Evolutionary conservation across 2,329 filamentous ascomycete genomes (phyloP), one percentile per base, ranked within the genome.

Genomic region (Ophiocordyceps camponoti-leonardi): DNA sequence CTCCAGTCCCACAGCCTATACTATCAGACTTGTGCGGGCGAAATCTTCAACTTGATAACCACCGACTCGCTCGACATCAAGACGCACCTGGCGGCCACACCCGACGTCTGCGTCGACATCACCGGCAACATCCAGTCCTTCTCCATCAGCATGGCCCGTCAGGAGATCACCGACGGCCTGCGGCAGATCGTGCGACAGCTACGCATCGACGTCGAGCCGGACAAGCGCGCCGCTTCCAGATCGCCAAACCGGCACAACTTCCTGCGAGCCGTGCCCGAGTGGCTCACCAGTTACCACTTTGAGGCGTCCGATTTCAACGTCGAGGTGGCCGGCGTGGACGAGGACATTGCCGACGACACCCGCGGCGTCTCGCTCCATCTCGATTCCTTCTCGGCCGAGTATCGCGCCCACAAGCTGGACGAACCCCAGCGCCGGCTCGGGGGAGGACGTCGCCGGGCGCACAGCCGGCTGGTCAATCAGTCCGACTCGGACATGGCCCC

Each of bases 151-250:
- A 81, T 98, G 70, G 81, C 95, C 10, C 80, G 90, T 20, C 81
- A 86, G 6, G 92, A 98, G 57, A 94, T 98, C 48, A 92, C 82
- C 45, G 83, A 93, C 56, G 93, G 92, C 20, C 72, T 98, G 30
- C 84, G 85, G 22, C 86, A 96, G 59, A 95, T 98, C 50, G 78
- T 95, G 14, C 77, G 79, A 40, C 87, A 96, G 56, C 71, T 95
- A 45, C 77, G 81, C 41, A 77, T 77, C 28, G 78, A 84, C 49
- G 73, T 83, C 11, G 73, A 82, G 50, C 74, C 79, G 3, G 61
- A 62, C n/a, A 81, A 75, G 57, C 66, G 73, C 35, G 61, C 60
- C 4, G 59, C 59, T 37, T 65, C 67, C n/a, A 71, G 66, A 47
- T 67, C 67, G 11, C 61, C 67, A 31, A 68, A 64, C 48, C 73